Percentiles rank a stretch among this genome's conserved stretches.
Evolutionary conservation across 306 rosid species (phyloP).

Genomic region (Inga laurina): DNA sequence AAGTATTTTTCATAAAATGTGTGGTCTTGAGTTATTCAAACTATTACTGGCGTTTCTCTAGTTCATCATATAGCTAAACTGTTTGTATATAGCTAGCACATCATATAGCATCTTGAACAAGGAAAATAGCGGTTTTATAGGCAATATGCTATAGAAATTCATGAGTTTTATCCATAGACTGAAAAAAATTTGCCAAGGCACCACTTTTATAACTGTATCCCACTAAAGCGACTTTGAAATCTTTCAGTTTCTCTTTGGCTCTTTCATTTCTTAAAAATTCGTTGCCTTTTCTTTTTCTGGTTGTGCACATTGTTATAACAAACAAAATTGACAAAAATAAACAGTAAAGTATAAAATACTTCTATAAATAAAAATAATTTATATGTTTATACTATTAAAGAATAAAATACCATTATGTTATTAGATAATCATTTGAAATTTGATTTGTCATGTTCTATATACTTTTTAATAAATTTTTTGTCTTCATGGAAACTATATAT

Average conservation of each 20-base stretch:
- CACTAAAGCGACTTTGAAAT: neutral
- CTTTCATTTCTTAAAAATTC: neutral
- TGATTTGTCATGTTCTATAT: neutral
- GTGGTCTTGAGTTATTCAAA: too few relatives aligned
- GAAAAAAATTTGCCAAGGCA: neutral
- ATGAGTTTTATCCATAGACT: neutral
- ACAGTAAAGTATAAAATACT: neutral
- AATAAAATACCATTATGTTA: neutral
- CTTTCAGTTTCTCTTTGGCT: neutral
- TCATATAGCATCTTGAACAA: neutral
- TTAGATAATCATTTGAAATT: neutral
- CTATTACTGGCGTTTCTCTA: too few relatives aligned
- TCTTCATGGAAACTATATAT: too few relatives aligned
- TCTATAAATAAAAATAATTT: neutral
- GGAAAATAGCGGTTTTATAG: neutral
- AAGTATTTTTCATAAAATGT: neutral
- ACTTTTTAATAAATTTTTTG: too few relatives aligned
- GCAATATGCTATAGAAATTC: neutral
- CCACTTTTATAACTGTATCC: neutral
- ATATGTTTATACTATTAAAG: neutral
- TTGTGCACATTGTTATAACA: neutral
- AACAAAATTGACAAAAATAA: neutral
- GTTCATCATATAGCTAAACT: neutral
- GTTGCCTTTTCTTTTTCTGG: neutral
- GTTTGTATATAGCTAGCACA: neutral